These are phyloP conservation scores for Leccinum laetum DNA, from an alignment of 1,284 basidiomycete species.

Conservation along the genomic window DNA sequence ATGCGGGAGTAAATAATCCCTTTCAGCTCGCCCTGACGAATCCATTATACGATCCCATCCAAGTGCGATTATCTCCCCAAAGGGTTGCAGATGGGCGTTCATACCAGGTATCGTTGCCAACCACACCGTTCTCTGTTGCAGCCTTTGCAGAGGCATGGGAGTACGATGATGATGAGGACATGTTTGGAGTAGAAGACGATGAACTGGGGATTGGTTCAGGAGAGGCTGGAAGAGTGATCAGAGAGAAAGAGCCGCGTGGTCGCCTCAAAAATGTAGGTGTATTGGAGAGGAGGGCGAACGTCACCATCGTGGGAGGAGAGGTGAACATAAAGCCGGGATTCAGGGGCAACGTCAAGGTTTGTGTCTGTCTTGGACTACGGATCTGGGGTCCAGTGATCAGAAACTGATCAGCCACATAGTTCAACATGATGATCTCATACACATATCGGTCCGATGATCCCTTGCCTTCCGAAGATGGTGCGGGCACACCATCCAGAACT, in stretches of 20 bases:
- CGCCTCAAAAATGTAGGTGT: slow-evolving; percentile 75
- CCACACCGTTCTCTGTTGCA: slow-evolving; percentile 75
- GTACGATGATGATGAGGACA: slow-evolving; percentile 90
- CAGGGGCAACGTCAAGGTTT: slow-evolving; percentile 71
- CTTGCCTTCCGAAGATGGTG: slow-evolving; percentile 58
- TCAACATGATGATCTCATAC: slow-evolving; percentile 90
- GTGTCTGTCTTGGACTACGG: slow-evolving; percentile 22
- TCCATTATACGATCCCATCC: slow-evolving; percentile 92
- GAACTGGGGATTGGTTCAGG: slow-evolving; percentile 46
- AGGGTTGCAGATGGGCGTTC: slow-evolving; percentile 42
- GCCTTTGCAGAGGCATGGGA: slow-evolving; percentile 96
- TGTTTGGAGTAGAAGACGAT: slow-evolving; percentile 75
- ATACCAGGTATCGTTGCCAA: slow-evolving; percentile 78
- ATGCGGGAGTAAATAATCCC: slow-evolving; percentile 77
- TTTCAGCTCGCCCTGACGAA: slow-evolving; percentile 92
- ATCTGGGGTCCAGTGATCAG: neutral
- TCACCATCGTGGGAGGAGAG: slow-evolving; percentile 83
- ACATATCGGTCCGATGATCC: slow-evolving; percentile 90
- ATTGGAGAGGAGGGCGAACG: slow-evolving; percentile 83
- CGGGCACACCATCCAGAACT: slow-evolving; percentile 46
- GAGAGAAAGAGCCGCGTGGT: slow-evolving; percentile 42
- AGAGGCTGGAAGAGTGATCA: slow-evolving; percentile 33
- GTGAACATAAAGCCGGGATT: slow-evolving; percentile 78
- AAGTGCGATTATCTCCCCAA: slow-evolving; percentile 79
- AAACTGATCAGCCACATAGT: slow-evolving; percentile 46